Percentiles rank a stretch among this genome's conserved stretches.
Conservation (phyloP, 2,329 filamentous ascomycete genomes). For the Exophiala phaeomuriformis region DNA sequence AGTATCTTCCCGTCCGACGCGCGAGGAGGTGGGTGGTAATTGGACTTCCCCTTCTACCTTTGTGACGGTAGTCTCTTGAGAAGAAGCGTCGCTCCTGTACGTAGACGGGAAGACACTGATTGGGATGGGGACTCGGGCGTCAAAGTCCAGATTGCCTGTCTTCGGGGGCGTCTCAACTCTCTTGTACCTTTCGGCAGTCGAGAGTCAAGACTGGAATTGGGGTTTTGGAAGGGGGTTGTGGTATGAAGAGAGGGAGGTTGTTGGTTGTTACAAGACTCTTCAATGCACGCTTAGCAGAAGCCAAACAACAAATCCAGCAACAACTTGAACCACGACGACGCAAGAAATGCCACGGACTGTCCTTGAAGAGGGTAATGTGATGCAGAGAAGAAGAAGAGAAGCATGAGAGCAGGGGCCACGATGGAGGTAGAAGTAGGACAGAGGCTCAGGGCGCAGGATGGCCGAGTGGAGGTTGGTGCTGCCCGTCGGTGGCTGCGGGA, state of each 20-base stretch:
- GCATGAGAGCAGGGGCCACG: not conserved
- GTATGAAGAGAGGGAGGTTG: not conserved
- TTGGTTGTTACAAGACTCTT: not conserved
- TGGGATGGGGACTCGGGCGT: constrained; percentile 86
- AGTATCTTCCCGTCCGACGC: constrained; percentile 98
- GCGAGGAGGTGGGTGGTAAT: constrained; percentile 57
- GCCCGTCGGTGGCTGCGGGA: not conserved
- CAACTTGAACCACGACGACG: not conserved
- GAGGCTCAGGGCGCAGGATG: not conserved
- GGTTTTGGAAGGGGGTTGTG: constrained; percentile 5
- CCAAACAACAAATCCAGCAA: not conserved
- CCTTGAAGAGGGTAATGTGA: not conserved
- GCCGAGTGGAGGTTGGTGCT: not conserved
- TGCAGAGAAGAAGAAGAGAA: constrained; percentile 2
- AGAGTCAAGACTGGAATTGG: constrained; percentile 29
- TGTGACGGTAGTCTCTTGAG: constrained; percentile 56
- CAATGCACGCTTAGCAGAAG: constrained; percentile 3
- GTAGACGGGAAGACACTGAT: constrained; percentile 99
- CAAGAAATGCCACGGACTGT: not conserved
- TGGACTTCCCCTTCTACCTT: constrained; percentile 87
- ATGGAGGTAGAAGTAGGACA: constrained; percentile 1
- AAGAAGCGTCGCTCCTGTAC: constrained; percentile 71
- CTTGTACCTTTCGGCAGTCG: constrained; percentile 29
- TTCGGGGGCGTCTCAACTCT: constrained; percentile 27
- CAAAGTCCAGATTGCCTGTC: constrained; percentile 30